Conservation (phyloP, 441 rosid genomes). For the Gossypium gossypioides region DNA sequence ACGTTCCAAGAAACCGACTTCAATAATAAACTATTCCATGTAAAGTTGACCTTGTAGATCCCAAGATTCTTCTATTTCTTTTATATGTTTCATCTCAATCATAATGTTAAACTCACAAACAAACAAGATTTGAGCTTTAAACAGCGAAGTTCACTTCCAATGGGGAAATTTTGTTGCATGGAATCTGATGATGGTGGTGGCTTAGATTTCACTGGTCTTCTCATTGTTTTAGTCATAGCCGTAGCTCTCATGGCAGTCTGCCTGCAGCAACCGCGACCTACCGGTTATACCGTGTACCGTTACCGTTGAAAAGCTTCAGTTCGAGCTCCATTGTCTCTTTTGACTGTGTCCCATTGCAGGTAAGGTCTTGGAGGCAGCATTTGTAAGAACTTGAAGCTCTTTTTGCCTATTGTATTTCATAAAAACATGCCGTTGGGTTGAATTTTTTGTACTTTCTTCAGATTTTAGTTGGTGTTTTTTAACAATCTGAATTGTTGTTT, state of each 20-base stretch:
- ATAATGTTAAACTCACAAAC: neutral
- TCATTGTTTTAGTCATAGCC: conserved; percentile 18
- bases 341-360: neutral
- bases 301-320: neutral
- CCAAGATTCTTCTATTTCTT: neutral
- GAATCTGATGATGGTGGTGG: conserved; percentile 14
- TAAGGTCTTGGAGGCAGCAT: neutral
- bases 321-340: neutral
- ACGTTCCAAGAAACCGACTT: neutral
- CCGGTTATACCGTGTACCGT: conserved; percentile 8
- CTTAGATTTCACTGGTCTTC: neutral
- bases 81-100: neutral
- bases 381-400: neutral
- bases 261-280: conserved; percentile 7
- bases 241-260: conserved; percentile 22
- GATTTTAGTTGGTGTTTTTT: neutral
- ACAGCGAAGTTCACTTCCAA: neutral
- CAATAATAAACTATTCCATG: neutral
- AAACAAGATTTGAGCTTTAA: neutral
- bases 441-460: neutral
- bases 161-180: conserved; percentile 20
- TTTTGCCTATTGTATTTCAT: neutral
- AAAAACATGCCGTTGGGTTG: neutral
- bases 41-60: neutral
- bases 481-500: neutral